Evolutionary conservation across 805 yeast species (phyloP).

Genomic region (Suhomyces vadensis): DNA sequence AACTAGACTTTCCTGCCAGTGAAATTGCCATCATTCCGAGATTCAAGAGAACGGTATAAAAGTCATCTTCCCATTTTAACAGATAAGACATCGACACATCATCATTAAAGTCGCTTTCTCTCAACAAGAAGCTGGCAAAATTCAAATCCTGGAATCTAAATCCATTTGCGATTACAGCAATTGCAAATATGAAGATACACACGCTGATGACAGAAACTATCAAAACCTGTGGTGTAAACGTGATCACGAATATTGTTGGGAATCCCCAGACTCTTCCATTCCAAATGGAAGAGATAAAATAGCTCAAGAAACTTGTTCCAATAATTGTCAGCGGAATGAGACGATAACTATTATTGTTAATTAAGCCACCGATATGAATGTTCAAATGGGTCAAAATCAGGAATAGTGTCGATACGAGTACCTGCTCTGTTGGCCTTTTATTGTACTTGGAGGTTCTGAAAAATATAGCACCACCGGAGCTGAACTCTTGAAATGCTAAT

Average conservation of each 20-base stretch:
- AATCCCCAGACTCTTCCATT: constrained; percentile 46
- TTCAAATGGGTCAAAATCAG: constrained; percentile 59
- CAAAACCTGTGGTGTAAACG: constrained; percentile 67
- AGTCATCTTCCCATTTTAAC: constrained; percentile 51
- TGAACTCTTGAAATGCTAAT: constrained; percentile 72
- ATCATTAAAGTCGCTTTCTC: constrained; percentile 13
- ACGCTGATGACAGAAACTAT: constrained; percentile 50
- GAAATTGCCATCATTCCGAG: constrained; percentile 63
- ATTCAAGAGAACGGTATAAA: constrained; percentile 60
- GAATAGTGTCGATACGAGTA: constrained; percentile 52
- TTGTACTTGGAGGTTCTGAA: constrained; percentile 19
- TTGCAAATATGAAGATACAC: constrained; percentile 53
- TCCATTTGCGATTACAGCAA: constrained; percentile 63
- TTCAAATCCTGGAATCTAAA: constrained; percentile 34
- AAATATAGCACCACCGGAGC: constrained; percentile 32
- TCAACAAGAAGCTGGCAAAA: constrained; percentile 34
- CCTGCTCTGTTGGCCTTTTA: constrained; percentile 52
- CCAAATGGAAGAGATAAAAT: constrained; percentile 38
- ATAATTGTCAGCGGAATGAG: constrained; percentile 63
- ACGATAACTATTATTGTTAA: constrained; percentile 53
- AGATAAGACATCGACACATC: constrained; percentile 26
- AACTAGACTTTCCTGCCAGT: constrained; percentile 67
- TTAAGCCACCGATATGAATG: constrained; percentile 62
- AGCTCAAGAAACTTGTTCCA: constrained; percentile 54
- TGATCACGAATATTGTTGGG: constrained; percentile 57